Conservation (phyloP, 805 yeast genomes). For the Ogataea nonfermentans region DNA sequence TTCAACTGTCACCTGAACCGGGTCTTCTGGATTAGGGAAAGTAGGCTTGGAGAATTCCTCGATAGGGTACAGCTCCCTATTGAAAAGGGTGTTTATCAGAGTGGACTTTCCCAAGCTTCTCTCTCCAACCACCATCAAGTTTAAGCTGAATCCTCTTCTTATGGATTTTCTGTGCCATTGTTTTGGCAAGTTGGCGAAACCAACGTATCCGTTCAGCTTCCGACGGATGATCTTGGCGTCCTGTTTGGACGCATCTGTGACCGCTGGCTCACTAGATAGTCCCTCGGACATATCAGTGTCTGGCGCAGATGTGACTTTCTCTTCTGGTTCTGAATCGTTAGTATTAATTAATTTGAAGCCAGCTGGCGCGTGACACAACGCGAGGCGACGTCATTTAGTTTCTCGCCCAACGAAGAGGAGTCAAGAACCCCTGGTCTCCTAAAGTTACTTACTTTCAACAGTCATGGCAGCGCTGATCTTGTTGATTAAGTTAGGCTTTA, state of each 20-base stretch:
- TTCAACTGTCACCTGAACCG: slow-evolving; percentile 53
- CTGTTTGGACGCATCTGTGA: slow-evolving; percentile 10
- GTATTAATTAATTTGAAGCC: slow-evolving; percentile 3
- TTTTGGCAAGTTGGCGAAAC: slow-evolving; percentile 95
- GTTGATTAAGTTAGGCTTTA: not conserved
- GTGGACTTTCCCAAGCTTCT: slow-evolving; percentile 93
- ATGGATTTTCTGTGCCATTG: slow-evolving; percentile 97
- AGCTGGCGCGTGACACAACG: slow-evolving; percentile 15
- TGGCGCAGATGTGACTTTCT: slow-evolving; percentile 4
- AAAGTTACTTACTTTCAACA: slow-evolving; percentile 23
- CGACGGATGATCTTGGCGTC: slow-evolving; percentile 70
- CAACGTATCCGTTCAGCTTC: slow-evolving; percentile 88
- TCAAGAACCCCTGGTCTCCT: not conserved
- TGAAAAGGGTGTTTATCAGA: slow-evolving; percentile 85
- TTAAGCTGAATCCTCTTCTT: slow-evolving; percentile 84
- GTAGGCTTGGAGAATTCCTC: slow-evolving; percentile 22
- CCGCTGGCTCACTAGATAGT: slow-evolving; percentile 7
- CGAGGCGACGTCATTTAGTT: not conserved
- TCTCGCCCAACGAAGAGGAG: not conserved
- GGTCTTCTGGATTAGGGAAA: slow-evolving; percentile 44
- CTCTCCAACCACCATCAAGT: slow-evolving; percentile 88
- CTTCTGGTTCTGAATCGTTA: slow-evolving; percentile 13
- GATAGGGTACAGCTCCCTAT: slow-evolving; percentile 52
- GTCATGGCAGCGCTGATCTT: slow-evolving; percentile 16
- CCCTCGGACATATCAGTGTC: slow-evolving; percentile 9